A percentile compares a stretch with the other conserved stretches of the same genome.
These are phyloP conservation scores for Verticillium albo-atrum DNA, from an alignment of 2,329 filamentous ascomycete species.

Conservation along the genomic window DNA sequence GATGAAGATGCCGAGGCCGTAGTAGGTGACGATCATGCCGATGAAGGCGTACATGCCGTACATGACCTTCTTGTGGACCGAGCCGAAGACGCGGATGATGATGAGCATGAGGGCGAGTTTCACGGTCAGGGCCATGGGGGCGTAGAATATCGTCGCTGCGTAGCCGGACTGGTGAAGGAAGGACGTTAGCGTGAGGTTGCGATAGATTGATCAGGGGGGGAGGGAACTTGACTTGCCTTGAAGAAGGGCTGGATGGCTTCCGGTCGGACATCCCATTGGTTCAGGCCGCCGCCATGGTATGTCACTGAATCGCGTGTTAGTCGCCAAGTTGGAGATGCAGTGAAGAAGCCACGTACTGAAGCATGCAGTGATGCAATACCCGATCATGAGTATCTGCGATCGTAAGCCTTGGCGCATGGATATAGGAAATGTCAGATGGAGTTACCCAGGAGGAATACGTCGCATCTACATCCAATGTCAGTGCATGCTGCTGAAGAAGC, in stretches of 20 bases:
- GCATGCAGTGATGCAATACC: conserved; percentile 18
- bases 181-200: neutral
- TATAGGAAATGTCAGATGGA: neutral
- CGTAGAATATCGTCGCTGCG: conserved; percentile 38
- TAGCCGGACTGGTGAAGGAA: conserved; percentile 27
- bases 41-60: conserved; percentile 33
- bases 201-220: neutral
- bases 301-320: conserved; percentile 9
- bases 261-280: conserved; percentile 25
- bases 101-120: conserved; percentile 36
- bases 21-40: conserved; percentile 31
- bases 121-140: conserved; percentile 36
- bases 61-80: conserved; percentile 30
- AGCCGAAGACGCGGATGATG: conserved; percentile 35
- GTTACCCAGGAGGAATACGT: conserved; percentile 6
- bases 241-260: conserved; percentile 24
- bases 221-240: conserved; percentile 21
- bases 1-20: conserved; percentile 33
- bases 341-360: conserved; percentile 14
- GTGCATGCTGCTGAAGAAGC: neutral
- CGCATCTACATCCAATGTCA: conserved; percentile 1
- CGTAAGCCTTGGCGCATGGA: neutral
- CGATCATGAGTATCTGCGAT: conserved; percentile 20
- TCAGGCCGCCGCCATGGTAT: conserved; percentile 28
- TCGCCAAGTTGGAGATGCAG: neutral